Percentiles rank a stretch among this genome's conserved stretches.
These are phyloP conservation scores for Acacia pycnantha DNA, from an alignment of 331 rosid species.

Conservation along the genomic window DNA sequence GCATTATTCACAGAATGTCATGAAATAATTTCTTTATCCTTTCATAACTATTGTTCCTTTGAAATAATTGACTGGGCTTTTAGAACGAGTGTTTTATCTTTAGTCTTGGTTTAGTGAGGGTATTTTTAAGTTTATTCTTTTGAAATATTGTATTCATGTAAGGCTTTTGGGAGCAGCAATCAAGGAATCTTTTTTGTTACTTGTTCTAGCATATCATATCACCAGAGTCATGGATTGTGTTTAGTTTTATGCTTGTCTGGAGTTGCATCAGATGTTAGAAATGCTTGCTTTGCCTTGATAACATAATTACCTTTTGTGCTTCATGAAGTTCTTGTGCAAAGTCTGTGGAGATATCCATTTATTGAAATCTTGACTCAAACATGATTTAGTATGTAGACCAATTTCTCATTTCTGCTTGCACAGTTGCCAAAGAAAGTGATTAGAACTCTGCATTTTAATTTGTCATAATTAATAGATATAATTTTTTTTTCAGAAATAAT, in stretches of 20 bases:
- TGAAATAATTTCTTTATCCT: not conserved
- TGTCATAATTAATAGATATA: not conserved
- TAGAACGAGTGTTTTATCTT: not conserved
- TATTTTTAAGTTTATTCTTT: not conserved
- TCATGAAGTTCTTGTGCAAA: not conserved
- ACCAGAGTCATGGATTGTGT: not conserved
- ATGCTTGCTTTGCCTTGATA: conserved; percentile 12
- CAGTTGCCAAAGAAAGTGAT: not conserved
- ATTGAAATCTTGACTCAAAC: not conserved
- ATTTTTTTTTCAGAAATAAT: not conserved
- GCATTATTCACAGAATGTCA: conserved; percentile 14
- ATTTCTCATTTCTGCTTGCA: not conserved
- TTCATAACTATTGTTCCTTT: not conserved
- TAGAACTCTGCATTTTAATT: not conserved
- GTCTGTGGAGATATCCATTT: not conserved
- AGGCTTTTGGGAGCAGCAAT: not conserved
- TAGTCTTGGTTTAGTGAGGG: not conserved
- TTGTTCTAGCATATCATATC: not conserved
- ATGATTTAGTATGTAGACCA: not conserved
- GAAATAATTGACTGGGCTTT: not conserved
- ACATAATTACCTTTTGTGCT: not conserved
- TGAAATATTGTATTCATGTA: not conserved
- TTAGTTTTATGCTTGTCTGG: not conserved
- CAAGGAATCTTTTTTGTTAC: not conserved
- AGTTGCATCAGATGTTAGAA: not conserved